Conservation (phyloP, 2,329 filamentous ascomycete genomes). For the Pyrenochaeta sp. region DNA sequence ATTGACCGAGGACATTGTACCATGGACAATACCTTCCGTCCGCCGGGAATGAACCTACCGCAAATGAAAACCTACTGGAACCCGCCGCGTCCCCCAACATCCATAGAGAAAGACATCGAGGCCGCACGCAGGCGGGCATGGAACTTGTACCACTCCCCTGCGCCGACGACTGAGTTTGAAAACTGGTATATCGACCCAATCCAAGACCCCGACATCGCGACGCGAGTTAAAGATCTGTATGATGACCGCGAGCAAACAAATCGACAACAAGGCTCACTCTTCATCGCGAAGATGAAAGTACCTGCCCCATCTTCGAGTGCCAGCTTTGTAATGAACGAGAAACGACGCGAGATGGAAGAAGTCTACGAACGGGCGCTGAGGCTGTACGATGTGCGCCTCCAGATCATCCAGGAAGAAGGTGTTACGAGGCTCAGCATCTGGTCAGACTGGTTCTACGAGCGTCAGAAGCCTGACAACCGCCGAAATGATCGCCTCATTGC, state of each 20-base stretch:
- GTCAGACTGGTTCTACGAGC: not conserved
- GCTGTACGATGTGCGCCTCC: not conserved
- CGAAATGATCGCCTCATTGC: not conserved
- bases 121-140: not conserved
- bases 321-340: not conserved
- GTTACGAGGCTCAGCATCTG: not conserved
- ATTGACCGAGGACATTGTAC: too few relatives aligned
- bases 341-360: not conserved
- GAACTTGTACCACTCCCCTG: not conserved
- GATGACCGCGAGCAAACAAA: not conserved
- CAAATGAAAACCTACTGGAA: too few relatives aligned
- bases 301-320: too few relatives aligned
- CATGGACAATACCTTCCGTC: not conserved
- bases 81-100: not conserved
- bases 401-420: not conserved
- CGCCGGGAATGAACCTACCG: too few relatives aligned
- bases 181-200: not conserved
- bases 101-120: not conserved
- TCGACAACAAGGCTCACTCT: not conserved
- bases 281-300: not conserved
- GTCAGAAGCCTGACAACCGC: not conserved
- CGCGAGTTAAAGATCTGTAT: not conserved
- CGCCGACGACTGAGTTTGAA: not conserved
- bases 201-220: not conserved
- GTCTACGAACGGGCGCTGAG: not conserved